Conservation (phyloP, 192 early-diverging fungal species). For the Entomortierella parvispora region DNA sequence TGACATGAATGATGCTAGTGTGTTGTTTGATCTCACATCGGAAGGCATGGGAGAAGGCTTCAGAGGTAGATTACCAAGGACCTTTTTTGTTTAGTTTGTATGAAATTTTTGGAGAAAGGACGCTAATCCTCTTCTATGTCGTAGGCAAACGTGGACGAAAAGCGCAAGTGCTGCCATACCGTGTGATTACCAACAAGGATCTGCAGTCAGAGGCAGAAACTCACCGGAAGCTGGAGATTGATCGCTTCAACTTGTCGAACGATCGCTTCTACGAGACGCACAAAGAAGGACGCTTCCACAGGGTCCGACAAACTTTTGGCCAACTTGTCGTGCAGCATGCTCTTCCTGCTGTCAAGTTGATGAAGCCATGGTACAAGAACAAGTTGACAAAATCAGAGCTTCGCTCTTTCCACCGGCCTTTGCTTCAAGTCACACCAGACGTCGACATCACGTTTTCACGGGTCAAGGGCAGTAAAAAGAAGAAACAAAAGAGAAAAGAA, state of each 20-base stretch:
- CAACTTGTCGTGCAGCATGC: slow-evolving; percentile 88
- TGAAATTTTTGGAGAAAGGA: not conserved
- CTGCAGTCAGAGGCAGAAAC: slow-evolving; percentile 69
- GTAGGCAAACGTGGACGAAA: slow-evolving; percentile 44
- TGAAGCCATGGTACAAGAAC: slow-evolving; percentile 80
- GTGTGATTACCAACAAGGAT: slow-evolving; percentile 54
- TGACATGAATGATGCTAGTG: slow-evolving; percentile 79
- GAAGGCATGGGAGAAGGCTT: slow-evolving; percentile 46
- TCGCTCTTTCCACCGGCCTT: slow-evolving; percentile 90
- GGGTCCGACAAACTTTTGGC: slow-evolving; percentile 90
- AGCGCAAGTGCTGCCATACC: slow-evolving; percentile 22
- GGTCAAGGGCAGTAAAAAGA: slow-evolving; percentile 77
- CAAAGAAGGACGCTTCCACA: slow-evolving; percentile 70
- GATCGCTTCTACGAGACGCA: slow-evolving; percentile 86
- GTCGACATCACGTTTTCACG: slow-evolving; percentile 76
- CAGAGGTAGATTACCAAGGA: slow-evolving; percentile 22
- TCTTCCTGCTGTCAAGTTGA: slow-evolving; percentile 84
- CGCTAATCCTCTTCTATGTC: not conserved
- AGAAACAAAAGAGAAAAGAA: slow-evolving; percentile 78
- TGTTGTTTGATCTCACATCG: slow-evolving; percentile 74
- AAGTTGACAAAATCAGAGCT: slow-evolving; percentile 83
- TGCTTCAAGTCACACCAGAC: slow-evolving; percentile 70
- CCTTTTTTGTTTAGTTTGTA: not conserved
- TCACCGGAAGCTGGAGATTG: slow-evolving; percentile 66
- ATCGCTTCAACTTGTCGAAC: slow-evolving; percentile 89